A percentile compares a stretch with the other conserved stretches of the same genome.
Conservation (phyloP, 345 rosid genomes). For the Eutrema japonicum region DNA sequence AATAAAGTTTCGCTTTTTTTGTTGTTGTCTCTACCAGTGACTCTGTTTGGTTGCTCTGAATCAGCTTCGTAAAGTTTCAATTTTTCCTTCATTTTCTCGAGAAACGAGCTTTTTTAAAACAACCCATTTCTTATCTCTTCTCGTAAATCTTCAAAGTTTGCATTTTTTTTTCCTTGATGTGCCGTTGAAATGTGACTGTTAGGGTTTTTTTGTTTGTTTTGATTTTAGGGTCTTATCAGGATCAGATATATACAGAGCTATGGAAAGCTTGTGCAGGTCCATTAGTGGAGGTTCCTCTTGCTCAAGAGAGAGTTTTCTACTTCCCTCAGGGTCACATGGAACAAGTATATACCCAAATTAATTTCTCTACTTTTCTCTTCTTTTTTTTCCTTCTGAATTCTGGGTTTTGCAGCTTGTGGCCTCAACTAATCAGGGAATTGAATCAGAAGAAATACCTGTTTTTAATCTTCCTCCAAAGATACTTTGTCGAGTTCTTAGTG, state of each 20-base stretch:
- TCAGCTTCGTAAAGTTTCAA: slow-evolving; percentile 26
- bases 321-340: slow-evolving; percentile 85
- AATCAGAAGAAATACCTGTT: slow-evolving; percentile 56
- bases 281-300: slow-evolving; percentile 65
- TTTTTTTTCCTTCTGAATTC: slow-evolving; percentile 15
- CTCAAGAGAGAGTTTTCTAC: slow-evolving; percentile 65
- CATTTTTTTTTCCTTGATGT: slow-evolving; percentile 8
- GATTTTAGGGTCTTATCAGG: slow-evolving; percentile 42
- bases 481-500: slow-evolving; percentile 70
- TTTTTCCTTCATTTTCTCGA: slow-evolving; percentile 15
- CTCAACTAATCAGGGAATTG: slow-evolving; percentile 77
- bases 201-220: background rate
- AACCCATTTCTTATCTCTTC: slow-evolving; percentile 16
- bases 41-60: slow-evolving; percentile 33
- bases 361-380: background rate
- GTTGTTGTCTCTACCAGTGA: background rate
- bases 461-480: slow-evolving; percentile 80
- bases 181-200: slow-evolving; percentile 16
- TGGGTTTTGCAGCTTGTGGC: slow-evolving; percentile 68
- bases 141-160: slow-evolving; percentile 28
- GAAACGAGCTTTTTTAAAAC: slow-evolving; percentile 2
- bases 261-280: slow-evolving; percentile 91
- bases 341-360: slow-evolving; percentile 50
- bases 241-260: slow-evolving; percentile 61
- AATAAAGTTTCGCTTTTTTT: background rate